Base-by-base conservation (phyloP, 805 yeast genomes). In the Teunomyces aglyptinius region DNA sequence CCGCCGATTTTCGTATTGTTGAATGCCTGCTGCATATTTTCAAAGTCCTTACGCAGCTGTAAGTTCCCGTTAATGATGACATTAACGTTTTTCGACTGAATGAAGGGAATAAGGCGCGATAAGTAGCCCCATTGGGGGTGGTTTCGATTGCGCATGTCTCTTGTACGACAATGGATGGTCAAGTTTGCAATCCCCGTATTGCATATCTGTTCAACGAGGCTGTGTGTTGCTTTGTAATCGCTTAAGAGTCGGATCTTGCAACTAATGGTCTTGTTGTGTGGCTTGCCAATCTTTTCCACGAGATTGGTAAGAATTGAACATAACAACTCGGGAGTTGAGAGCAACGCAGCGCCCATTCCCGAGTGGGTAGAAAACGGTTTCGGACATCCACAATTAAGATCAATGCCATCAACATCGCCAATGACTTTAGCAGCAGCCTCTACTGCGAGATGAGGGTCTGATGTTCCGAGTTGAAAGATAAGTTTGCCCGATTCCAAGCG, bases 261-360 rank as follows among this genome's bases (percentile, higher is more conserved):
- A 58, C 96, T 86, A 45, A 94, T 89, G 20, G 96, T 89, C 55
- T 89, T 88, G 15, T 73, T 67, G 57, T 78, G 64, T 4, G 95
- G 95, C 45, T 65, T 73, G 5, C 99, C 99, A 1, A 94, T 91
- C 52, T 89, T 73, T 19, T 76, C 76, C 1, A 94, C 97, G 41
- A 94, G 68, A 6, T 77, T 76, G 3, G 65, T 65, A 49, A 94
- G 67, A 26, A 94, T 94, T 12, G 76, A 75, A 53, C 85, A 86
- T 13, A 94, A 71, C 32, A 80, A 68, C 38, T 88, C 96, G 0
- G 98, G 97, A 0, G 91, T 88, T 27, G 76, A 71, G 46, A 94
- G 71, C 39, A 94, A 71, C 0, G 96, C 97, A 2, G 98, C 96
- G 4, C 99, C 99, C 98, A 94, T 94, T 1, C 99, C 99, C 0